Conservation (phyloP, 768 basidiomycete species). For the Rubroboletus satanas region DNA sequence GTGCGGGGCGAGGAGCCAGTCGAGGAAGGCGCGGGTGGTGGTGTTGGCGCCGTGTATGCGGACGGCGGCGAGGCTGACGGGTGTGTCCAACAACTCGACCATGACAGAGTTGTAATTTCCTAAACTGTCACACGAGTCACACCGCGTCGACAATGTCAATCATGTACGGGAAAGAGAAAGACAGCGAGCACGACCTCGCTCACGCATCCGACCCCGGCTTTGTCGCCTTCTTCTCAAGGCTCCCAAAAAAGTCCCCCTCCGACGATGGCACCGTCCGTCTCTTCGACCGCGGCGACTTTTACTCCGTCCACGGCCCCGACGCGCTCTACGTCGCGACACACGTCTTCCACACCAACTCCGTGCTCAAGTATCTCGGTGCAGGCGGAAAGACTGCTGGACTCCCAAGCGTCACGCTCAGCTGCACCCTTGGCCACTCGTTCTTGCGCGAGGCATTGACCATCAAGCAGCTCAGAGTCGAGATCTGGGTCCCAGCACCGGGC, state of each 20-base stretch:
- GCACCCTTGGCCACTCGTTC: conserved; percentile 73
- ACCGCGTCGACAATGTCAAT: conserved; percentile 44
- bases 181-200: conserved; percentile 36
- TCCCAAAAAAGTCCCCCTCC: conserved; percentile 61
- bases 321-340: conserved; percentile 83
- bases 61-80: conserved; percentile 68
- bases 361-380: conserved; percentile 85
- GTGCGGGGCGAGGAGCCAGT: conserved; percentile 70
- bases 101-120: conserved; percentile 4
- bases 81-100: conserved; percentile 45
- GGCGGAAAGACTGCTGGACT: conserved; percentile 57
- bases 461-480: conserved; percentile 89
- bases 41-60: conserved; percentile 72
- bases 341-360: conserved; percentile 83
- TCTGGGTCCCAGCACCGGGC: conserved; percentile 73
- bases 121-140: conserved; percentile 21
- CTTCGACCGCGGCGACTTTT: conserved; percentile 82
- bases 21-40: conserved; percentile 79
- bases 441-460: conserved; percentile 86
- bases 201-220: conserved; percentile 60
- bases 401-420: conserved; percentile 74
- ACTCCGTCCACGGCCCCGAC: conserved; percentile 85
- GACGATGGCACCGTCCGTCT: conserved; percentile 82
- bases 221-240: conserved; percentile 59
- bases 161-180: conserved; percentile 68